A percentile compares a stretch with the other conserved stretches of the same genome.
These are phyloP conservation scores for Nasturtium officinale DNA, from an alignment of 345 rosid genomes.

Conservation along the genomic window DNA sequence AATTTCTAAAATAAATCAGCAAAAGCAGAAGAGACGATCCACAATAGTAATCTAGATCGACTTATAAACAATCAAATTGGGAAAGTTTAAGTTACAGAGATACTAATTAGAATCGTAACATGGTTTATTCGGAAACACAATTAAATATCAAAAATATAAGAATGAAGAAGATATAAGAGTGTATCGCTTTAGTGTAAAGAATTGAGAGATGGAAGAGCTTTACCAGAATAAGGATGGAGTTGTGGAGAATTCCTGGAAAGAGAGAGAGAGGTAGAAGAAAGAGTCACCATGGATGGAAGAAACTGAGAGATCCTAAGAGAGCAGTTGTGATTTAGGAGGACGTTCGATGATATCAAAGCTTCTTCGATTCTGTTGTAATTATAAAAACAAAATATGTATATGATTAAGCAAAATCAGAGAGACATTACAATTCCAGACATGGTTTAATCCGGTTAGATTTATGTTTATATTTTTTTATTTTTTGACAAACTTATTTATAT, in stretches of 20 bases:
- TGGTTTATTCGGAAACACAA: neutral
- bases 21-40: neutral
- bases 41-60: neutral
- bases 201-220: conserved; percentile 10
- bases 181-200: neutral
- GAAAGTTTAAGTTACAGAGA: neutral
- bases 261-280: conserved; percentile 58
- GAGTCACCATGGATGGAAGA: conserved; percentile 49
- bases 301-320: conserved; percentile 20
- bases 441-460: too few relatives aligned
- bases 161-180: neutral
- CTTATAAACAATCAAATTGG: neutral
- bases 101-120: neutral
- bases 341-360: conserved; percentile 44
- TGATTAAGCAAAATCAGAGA: too few relatives aligned
- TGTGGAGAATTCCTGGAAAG: conserved; percentile 43
- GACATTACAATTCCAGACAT: too few relatives aligned
- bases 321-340: conserved; percentile 5
- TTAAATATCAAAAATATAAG: neutral
- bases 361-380: neutral
- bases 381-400: neutral
- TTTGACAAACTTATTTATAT: too few relatives aligned
- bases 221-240: conserved; percentile 50
- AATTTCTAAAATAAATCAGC: neutral
- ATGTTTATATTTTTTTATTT: too few relatives aligned